Conservation (phyloP, 768 basidiomycete genomes). For the Lyophyllum decastes region DNA sequence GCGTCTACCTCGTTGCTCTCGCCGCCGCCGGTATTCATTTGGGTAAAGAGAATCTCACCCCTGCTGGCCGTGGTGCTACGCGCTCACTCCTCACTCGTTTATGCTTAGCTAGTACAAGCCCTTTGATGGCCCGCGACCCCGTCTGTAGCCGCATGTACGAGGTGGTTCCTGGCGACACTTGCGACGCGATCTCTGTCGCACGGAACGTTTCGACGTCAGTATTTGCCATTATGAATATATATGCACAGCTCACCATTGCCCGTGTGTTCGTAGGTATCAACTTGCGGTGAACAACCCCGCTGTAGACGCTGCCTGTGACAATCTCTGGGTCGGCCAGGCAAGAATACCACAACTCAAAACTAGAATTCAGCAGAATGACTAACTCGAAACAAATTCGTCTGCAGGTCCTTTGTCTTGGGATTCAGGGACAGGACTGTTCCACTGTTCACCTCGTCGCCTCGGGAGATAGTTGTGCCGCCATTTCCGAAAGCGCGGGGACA, state of each 20-base stretch:
- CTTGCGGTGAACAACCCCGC: constrained; percentile 51
- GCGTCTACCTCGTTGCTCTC: constrained; percentile 4
- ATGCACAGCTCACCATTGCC: not conserved
- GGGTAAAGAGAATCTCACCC: constrained; percentile 3
- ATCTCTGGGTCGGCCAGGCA: constrained; percentile 56
- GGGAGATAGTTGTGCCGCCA: constrained; percentile 52
- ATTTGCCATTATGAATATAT: too few relatives aligned
- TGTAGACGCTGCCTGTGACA: constrained; percentile 55
- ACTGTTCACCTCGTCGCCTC: constrained; percentile 45
- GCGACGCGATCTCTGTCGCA: constrained; percentile 52
- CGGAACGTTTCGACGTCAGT: constrained; percentile 50
- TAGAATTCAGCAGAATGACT: not conserved
- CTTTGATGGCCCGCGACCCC: too few relatives aligned
- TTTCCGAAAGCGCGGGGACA: constrained; percentile 44
- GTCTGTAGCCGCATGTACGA: constrained; percentile 53
- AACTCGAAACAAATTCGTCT: not conserved
- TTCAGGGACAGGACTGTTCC: constrained; percentile 55
- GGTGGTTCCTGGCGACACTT: constrained; percentile 54
- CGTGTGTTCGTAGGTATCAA: constrained; percentile 63
- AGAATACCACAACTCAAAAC: not conserved
- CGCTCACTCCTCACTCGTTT: not conserved
- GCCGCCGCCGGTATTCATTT: constrained; percentile 12
- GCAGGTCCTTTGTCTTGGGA: constrained; percentile 58
- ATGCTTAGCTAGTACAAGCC: constrained; percentile 9
- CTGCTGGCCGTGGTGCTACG: not conserved